phyloP scores from a whole-genome alignment of 148 eudicot species.

The Polygonum maritimum region DNA sequence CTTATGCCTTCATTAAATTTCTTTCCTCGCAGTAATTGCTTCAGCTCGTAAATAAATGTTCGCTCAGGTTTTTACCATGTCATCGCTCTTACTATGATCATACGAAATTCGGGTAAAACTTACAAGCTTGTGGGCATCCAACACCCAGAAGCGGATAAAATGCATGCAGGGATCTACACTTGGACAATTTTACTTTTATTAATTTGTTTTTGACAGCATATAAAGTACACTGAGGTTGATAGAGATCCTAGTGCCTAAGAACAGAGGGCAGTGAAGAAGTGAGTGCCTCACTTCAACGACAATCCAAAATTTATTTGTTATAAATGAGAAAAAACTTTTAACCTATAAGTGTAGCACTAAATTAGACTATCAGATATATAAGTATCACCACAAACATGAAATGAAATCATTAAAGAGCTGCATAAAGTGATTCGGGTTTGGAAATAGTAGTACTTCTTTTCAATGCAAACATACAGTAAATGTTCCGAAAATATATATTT shows the following conservation, averaged over 20 bases:
- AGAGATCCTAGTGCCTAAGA: background rate
- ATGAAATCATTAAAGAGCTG: background rate
- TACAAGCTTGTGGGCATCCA: background rate
- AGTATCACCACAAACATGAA: background rate
- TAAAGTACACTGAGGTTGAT: background rate
- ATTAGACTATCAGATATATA: background rate
- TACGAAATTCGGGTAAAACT: background rate
- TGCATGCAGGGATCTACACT: background rate
- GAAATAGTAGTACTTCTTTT: background rate
- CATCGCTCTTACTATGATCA: background rate
- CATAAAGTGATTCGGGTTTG: background rate
- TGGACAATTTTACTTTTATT: background rate
- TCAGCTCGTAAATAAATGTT: background rate
- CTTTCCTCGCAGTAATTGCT: background rate
- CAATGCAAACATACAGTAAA: too few relatives aligned
- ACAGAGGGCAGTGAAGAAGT: background rate
- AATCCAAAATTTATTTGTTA: background rate
- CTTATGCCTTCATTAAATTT: background rate
- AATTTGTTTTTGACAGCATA: background rate
- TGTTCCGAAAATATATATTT: too few relatives aligned
- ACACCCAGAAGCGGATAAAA: background rate
- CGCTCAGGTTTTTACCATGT: background rate
- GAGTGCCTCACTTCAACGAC: background rate
- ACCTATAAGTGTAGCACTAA: background rate
- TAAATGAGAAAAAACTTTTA: background rate